phyloP scores from a whole-genome alignment of 2,329 filamentous ascomycete species.

The Monosporascus sp. region DNA sequence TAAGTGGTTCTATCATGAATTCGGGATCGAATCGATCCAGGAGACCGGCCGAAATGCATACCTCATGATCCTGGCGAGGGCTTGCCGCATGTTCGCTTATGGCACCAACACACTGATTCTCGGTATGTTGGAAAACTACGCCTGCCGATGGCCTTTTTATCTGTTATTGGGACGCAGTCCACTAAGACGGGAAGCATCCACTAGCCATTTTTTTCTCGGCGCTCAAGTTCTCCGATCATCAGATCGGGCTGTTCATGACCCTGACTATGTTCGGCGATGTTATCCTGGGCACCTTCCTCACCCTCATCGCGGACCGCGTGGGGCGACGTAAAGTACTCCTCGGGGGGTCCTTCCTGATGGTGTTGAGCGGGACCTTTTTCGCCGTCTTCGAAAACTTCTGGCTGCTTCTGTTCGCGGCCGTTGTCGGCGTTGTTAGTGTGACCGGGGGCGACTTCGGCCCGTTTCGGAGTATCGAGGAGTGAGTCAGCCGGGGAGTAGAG shows the following conservation, averaged over 20 bases:
- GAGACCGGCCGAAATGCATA: conserved; percentile 43
- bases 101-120: conserved; percentile 56
- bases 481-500: conserved; percentile 1
- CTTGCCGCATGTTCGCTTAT: conserved; percentile 58
- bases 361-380: conserved; percentile 49
- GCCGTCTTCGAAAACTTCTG: conserved; percentile 52
- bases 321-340: conserved; percentile 51
- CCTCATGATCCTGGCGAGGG: conserved; percentile 47
- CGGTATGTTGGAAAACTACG: conserved; percentile 22
- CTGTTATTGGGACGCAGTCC: too few species aligned
- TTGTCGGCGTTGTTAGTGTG: conserved; percentile 57
- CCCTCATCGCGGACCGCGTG: conserved; percentile 53
- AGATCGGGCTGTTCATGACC: conserved; percentile 61
- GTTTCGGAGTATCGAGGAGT: conserved; percentile 62
- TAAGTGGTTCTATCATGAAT: conserved; percentile 37
- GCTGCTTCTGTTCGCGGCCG: conserved; percentile 51
- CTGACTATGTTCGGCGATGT: conserved; percentile 59
- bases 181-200: background rate
- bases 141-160: too few species aligned
- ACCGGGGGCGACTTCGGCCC: conserved; percentile 63
- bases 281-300: conserved; percentile 49
- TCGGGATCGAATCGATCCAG: conserved; percentile 43
- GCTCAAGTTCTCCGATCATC: conserved; percentile 49
- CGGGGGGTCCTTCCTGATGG: conserved; percentile 51
- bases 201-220: conserved; percentile 52